Evolutionary conservation across 1,284 basidiomycete species (phyloP).

Genomic region (Naganishia liquefaciens): DNA sequence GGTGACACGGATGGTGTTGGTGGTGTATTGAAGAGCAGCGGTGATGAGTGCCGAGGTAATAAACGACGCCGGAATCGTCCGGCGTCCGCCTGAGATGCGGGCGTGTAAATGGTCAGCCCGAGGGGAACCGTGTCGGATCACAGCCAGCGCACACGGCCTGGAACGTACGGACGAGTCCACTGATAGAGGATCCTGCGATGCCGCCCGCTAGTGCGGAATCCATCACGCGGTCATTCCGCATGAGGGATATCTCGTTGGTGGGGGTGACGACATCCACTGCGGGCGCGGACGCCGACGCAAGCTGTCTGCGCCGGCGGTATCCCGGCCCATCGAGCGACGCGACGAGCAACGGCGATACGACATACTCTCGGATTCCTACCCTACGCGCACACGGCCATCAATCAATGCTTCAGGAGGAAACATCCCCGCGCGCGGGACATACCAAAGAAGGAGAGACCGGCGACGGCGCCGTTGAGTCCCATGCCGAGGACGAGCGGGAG

Average conservation of each 20-base stretch:
- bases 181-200: constrained; percentile 40
- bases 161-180: constrained; percentile 23
- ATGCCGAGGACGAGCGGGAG: constrained; percentile 42
- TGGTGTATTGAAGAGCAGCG: constrained; percentile 39
- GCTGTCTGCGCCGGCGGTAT: constrained; percentile 36
- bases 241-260: constrained; percentile 36
- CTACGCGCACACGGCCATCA: background rate
- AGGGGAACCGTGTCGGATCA: too few species aligned
- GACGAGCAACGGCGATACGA: constrained; percentile 47
- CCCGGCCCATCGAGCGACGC: constrained; percentile 35
- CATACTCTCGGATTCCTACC: constrained; percentile 49
- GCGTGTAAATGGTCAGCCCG: constrained; percentile 30
- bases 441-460: constrained; percentile 48
- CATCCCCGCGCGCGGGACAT: constrained; percentile 18
- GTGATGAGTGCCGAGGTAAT: constrained; percentile 45
- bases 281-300: too few species aligned
- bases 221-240: constrained; percentile 42
- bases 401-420: too few species aligned
- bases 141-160: too few species aligned
- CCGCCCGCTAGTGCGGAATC: constrained; percentile 46
- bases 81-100: constrained; percentile 39
- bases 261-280: constrained; percentile 9
- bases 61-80: constrained; percentile 40
- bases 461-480: constrained; percentile 45
- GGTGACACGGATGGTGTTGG: constrained; percentile 42